Evolutionary conservation across 108 stramenopile species (phyloP).

Genomic region (Chaetoceros tenuissimus): DNA sequence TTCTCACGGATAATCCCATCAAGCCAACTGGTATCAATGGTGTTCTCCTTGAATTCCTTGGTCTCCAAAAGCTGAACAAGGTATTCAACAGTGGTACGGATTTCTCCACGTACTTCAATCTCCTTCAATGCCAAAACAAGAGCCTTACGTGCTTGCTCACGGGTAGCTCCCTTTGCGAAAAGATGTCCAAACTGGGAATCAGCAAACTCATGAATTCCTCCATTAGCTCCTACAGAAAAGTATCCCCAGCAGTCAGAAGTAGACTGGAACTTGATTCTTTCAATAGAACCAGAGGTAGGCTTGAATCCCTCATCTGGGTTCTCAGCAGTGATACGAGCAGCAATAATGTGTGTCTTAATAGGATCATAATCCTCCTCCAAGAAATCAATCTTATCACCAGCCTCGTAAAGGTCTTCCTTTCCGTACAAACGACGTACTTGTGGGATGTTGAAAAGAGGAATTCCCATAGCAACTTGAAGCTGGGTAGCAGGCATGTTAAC

Average conservation of each 20-base stretch:
- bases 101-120: conserved; percentile 96
- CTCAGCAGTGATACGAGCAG: conserved; percentile 98
- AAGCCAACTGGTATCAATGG: conserved; percentile 94
- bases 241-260: conserved; percentile 96
- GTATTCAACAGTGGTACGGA: conserved; percentile 98
- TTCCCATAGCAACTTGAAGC: conserved; percentile 97
- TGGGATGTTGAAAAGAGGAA: conserved; percentile 91
- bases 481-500: conserved; percentile 91
- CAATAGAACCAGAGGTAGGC: conserved; percentile 94
- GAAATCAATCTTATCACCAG: conserved; percentile 88
- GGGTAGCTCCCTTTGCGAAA: conserved; percentile 91
- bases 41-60: conserved; percentile 92
- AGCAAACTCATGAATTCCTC: conserved; percentile 97
- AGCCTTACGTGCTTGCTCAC: conserved; percentile 91
- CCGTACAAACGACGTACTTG: conserved; percentile 84
- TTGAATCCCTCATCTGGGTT: conserved; percentile 99
- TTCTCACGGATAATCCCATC: conserved; percentile 94
- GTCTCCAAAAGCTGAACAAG: conserved; percentile 94
- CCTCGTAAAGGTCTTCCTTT: conserved; percentile 59
- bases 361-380: conserved; percentile 78
- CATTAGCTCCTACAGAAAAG: conserved; percentile 95
- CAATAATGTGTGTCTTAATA: conserved; percentile 88
- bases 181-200: conserved; percentile 99
- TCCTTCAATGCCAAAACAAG: conserved; percentile 95
- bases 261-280: conserved; percentile 98